Base-by-base conservation (phyloP, 1,284 basidiomycete genomes). In the Cryptococcus depauperatus region DNA sequence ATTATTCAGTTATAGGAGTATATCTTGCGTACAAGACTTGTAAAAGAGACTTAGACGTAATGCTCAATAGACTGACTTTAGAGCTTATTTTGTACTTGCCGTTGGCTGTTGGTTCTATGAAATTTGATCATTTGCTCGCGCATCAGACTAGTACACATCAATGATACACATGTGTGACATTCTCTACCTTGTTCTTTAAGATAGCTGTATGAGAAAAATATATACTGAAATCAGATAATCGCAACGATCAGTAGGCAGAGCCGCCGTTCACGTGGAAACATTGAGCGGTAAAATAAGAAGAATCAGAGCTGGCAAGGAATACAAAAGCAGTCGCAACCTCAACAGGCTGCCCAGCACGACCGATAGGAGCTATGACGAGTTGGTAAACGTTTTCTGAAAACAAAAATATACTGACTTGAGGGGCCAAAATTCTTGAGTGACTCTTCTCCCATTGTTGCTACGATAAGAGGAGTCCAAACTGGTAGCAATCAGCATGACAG, bases 321-420 rank as follows among this genome's bases (percentile, higher is more conserved):
- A 79, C 76, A 51, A 75, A 76, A 25, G 71, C 73, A 1, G 77
- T 77, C 6, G 78, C 78, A 27, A 76, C 64, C 57, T 80, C 77
- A 40, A 79, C 66, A 4, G 78, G 78, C 58, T 79, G 78, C 18
- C 77, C 77, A 4, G 76, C 71, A 28, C 77, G 71, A 4, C 74
- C 76, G 57, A 78, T 76, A 3, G 76, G 71, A 4, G 72, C 72
- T 39, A 29, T 5, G 34, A 21, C 25, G 1, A 22, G 25, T 18
- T 29, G 26, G 26, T 32, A 10, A 25, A 19, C 8, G 32, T 1
- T 10, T 11, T 14, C 19, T 27, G 6, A 25, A 18, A 29, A 26
- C n/a, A 29, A 8, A 22, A 22, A n/a, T 19, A 8, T 19, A 52
- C 56, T 49, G 35, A 62, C 58, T 68, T 43, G 52, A 66, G 4